Conservation (phyloP, 768 basidiomycete genomes). For the Hysterangium stoloniferum region DNA sequence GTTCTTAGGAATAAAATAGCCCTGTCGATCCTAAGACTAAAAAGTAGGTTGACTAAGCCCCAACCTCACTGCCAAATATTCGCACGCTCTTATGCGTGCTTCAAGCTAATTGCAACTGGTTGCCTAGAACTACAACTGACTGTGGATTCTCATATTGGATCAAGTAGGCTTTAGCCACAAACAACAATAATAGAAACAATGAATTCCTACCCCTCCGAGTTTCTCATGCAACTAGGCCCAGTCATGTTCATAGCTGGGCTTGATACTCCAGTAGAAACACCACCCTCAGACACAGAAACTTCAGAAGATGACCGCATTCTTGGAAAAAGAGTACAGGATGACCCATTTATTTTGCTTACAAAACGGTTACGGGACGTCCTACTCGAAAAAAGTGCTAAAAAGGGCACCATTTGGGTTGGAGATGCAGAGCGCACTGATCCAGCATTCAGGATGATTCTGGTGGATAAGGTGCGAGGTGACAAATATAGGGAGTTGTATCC, state of each 20-base stretch:
- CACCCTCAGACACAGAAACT: constrained; percentile 18
- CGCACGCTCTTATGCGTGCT: no score
- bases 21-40: no score
- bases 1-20: no score
- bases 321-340: constrained; percentile 31
- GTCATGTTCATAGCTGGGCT: constrained; percentile 95
- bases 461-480: constrained; percentile 56
- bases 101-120: no score
- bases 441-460: constrained; percentile 75
- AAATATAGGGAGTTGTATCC: neutral
- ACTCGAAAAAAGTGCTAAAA: constrained; percentile 40
- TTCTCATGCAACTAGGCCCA: constrained; percentile 82
- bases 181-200: constrained; percentile 31
- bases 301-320: constrained; percentile 19
- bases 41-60: no score
- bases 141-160: no score
- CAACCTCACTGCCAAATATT: no score
- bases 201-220: constrained; percentile 91
- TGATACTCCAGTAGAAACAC: constrained; percentile 26
- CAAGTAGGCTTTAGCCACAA: no score
- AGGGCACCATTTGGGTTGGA: constrained; percentile 50
- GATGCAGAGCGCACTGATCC: constrained; percentile 55
- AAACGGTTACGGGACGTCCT: constrained; percentile 64
- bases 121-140: no score
- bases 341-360: constrained; percentile 54